Base-by-base conservation (phyloP, 495 filamentous ascomycete species). In the Daldinia bambusicola region DNA sequence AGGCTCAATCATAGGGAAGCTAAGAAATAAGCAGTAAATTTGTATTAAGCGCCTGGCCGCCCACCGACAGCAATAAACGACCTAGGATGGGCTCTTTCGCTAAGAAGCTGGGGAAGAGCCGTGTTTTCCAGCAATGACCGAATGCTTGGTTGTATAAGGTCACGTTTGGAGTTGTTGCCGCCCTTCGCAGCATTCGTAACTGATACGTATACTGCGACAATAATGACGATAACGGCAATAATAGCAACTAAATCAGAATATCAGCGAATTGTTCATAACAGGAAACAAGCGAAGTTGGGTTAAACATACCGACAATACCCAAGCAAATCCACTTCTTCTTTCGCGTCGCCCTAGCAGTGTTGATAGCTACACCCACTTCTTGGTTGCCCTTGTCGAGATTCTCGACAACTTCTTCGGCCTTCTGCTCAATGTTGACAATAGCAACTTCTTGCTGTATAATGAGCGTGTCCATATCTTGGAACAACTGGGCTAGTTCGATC, bases 241-340 rank as follows among this genome's bases (percentile, higher is more conserved):
- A 87, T 86, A 36, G 77, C 67, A 32, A 87, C 84, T 87, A 31
- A 9, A 43, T 57, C 18, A 30, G 34, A 16, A 36, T 14, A 67
- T 80, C 69, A 80, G 74, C 58, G 57, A 12, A 22, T 36, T 13
- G 10, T n/a, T 26, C 20, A 16, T n/a, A 36, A 53, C 40, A 56
- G 40, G 6, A 2, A 26, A 41, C 63, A 40, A 6, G 8, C 38
- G 36, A 52, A 5, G 67, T 66, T 51, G 20, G 9, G 20, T 26
- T 60, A 63, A 52, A 92, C 91, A 82, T 88, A 94, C 92, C 83
- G 69, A 86, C 76, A 70, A 98, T 92, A 73, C 91, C 87, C 76
- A 98, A 79, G 80, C 94, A 97, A 76, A 92, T 95, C 95, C 95
- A 99, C 92, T 98, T 99, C 93, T 97, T 98, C 83, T 89, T 92